These are phyloP conservation scores for Auxenochlorella pyrenoidosa DNA, from an alignment of 139 green algal genomes.

Conservation along the genomic window DNA sequence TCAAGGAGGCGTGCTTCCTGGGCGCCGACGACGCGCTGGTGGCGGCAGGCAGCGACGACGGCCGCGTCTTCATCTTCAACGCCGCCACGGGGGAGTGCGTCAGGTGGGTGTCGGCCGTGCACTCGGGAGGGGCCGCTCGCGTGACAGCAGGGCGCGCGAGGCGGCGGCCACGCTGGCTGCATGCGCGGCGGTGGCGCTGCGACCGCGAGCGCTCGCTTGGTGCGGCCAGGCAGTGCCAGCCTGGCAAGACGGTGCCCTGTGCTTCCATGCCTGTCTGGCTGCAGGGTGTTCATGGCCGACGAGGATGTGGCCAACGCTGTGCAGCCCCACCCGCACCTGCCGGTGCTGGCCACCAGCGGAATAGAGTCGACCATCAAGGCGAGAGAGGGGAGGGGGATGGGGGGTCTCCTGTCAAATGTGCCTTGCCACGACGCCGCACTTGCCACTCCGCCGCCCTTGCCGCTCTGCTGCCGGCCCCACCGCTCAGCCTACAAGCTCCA, in stretches of 20 bases:
- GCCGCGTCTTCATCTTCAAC: conserved; percentile 83
- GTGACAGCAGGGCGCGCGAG: background rate
- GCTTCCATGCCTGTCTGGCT: background rate
- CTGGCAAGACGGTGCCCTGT: background rate
- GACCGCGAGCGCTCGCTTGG: background rate
- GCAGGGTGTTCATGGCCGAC: conserved; percentile 72
- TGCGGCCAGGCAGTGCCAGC: too few relatives aligned
- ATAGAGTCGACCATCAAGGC: conserved; percentile 78
- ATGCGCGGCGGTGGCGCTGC: background rate
- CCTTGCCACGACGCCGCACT: too few relatives aligned
- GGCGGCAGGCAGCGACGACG: conserved; percentile 81
- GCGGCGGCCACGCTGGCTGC: background rate
- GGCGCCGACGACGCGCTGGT: conserved; percentile 71
- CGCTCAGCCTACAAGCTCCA: too few relatives aligned
- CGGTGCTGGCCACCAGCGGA: conserved; percentile 85
- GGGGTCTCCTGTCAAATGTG: too few relatives aligned
- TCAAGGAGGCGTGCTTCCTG: conserved; percentile 86
- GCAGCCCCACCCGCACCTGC: conserved; percentile 76
- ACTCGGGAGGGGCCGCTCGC: background rate
- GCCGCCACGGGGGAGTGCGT: conserved; percentile 42
- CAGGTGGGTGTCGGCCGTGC: conserved; percentile 27
- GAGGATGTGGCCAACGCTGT: conserved; percentile 85
- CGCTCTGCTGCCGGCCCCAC: background rate
- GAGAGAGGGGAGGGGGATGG: too few relatives aligned
- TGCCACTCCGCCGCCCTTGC: background rate